Evolutionary conservation across 2,329 filamentous ascomycete genomes (phyloP).

Genomic region (Dactylonectria estremocensis): DNA sequence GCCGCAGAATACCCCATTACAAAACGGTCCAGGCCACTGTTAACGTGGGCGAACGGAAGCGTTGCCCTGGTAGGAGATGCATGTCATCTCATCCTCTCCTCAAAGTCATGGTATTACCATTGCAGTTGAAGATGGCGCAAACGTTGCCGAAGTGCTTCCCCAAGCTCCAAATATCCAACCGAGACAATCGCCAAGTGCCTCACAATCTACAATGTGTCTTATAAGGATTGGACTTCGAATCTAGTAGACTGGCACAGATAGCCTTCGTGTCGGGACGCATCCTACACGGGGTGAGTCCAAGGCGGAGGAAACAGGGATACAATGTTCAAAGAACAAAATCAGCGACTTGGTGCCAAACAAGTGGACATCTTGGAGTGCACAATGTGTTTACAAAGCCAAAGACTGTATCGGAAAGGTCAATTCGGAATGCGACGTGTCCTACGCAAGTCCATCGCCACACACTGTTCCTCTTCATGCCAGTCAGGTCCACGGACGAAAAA

Average conservation of each 20-base stretch:
- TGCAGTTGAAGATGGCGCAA: constrained; percentile 76
- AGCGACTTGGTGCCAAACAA: constrained; percentile 74
- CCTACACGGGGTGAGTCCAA: constrained; percentile 72
- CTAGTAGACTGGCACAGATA: constrained; percentile 47
- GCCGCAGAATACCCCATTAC: no score
- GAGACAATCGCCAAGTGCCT: constrained; percentile 46
- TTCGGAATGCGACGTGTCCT: constrained; percentile 42
- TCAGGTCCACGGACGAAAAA: not conserved
- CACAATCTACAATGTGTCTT: constrained; percentile 46
- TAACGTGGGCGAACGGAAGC: constrained; percentile 71
- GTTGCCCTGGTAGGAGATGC: constrained; percentile 75
- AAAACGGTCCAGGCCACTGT: constrained; percentile 69
- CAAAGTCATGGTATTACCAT: constrained; percentile 78
- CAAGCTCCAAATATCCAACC: constrained; percentile 37
- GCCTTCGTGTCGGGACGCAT: constrained; percentile 59
- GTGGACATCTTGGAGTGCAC: constrained; percentile 80
- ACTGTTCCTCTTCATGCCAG: not conserved
- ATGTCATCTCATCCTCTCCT: constrained; percentile 78
- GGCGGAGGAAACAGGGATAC: constrained; percentile 72
- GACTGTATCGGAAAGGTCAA: constrained; percentile 69
- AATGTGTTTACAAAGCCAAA: constrained; percentile 73
- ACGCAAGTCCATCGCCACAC: constrained; percentile 31
- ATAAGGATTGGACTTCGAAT: constrained; percentile 47
- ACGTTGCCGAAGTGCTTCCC: constrained; percentile 44
- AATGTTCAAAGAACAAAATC: constrained; percentile 67